A percentile compares a stretch with the other conserved stretches of the same genome.
Evolutionary conservation across 192 early-diverging fungal genomes (phyloP).

Genomic region (Umbelopsis ramanniana): DNA sequence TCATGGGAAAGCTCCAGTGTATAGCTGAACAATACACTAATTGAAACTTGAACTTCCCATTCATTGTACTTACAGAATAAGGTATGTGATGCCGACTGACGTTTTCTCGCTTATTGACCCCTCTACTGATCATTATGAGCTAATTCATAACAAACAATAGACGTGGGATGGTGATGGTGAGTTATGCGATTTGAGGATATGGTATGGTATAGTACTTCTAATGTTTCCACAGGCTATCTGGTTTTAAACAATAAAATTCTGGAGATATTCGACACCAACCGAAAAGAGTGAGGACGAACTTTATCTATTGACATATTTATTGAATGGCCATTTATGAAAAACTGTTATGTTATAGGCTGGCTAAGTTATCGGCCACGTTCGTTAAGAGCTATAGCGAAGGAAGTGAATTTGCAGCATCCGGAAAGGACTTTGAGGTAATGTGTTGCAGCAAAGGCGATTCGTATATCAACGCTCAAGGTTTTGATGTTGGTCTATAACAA

Average conservation of each 20-base stretch:
- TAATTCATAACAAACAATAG: constrained; percentile 24
- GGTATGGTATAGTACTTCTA: background rate
- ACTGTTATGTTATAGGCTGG: background rate
- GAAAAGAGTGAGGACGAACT: constrained; percentile 39
- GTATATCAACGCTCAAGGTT: background rate
- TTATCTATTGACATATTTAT: background rate
- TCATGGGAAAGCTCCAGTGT: background rate
- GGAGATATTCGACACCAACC: constrained; percentile 32
- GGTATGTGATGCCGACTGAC: background rate
- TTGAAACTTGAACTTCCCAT: background rate
- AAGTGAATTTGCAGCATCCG: constrained; percentile 36
- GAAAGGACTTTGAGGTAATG: constrained; percentile 39
- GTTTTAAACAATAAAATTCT: constrained; percentile 23
- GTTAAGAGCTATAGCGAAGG: constrained; percentile 33
- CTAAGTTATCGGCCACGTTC: background rate
- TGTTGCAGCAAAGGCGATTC: background rate
- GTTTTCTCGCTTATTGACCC: background rate
- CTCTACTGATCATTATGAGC: background rate
- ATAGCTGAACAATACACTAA: background rate
- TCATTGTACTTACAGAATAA: background rate
- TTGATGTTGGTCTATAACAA: background rate
- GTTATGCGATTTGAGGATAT: background rate
- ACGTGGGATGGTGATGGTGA: constrained; percentile 51
- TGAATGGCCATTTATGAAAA: background rate
- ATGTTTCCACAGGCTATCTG: constrained; percentile 29